Percentiles rank a stretch among this genome's conserved stretches.
Evolutionary conservation across 140 eudicot species (phyloP).

Genomic region (Erigeron philadelphicus): DNA sequence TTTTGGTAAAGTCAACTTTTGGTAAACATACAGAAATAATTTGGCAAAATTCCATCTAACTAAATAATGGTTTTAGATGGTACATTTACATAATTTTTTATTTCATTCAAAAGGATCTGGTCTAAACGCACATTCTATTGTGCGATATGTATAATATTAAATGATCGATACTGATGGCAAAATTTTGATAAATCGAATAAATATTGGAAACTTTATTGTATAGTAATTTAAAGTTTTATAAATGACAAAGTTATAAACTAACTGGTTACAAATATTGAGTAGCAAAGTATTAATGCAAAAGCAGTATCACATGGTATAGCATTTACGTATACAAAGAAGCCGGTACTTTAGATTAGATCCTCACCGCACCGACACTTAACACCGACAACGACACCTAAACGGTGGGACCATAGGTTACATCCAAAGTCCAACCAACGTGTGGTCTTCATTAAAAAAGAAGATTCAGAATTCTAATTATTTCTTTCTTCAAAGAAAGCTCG

Average conservation of each 20-base stretch:
- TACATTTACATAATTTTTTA: neutral
- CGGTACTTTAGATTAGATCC: constrained; percentile 9
- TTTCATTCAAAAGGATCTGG: no score
- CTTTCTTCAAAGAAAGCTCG: no score
- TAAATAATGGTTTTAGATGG: neutral
- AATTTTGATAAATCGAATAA: no score
- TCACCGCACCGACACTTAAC: constrained; percentile 43
- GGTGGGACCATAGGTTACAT: constrained; percentile 4
- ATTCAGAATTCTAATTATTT: neutral
- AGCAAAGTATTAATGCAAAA: constrained; percentile 14
- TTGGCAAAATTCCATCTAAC: constrained; percentile 17
- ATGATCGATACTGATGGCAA: no score
- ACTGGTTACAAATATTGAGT: neutral
- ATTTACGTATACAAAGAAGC: neutral
- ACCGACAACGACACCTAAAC: constrained; percentile 23
- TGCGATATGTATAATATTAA: no score
- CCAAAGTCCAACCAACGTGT: constrained; percentile 15
- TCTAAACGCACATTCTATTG: no score
- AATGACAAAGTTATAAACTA: neutral
- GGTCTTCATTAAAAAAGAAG: neutral
- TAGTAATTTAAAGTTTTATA: neutral
- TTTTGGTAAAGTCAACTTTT: constrained; percentile 18
- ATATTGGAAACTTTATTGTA: no score
- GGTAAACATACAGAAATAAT: constrained; percentile 9
- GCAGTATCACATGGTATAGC: constrained; percentile 30